Base-by-base conservation (phyloP, 2,329 filamentous ascomycete genomes). In the Aureobasidium sp. region DNA sequence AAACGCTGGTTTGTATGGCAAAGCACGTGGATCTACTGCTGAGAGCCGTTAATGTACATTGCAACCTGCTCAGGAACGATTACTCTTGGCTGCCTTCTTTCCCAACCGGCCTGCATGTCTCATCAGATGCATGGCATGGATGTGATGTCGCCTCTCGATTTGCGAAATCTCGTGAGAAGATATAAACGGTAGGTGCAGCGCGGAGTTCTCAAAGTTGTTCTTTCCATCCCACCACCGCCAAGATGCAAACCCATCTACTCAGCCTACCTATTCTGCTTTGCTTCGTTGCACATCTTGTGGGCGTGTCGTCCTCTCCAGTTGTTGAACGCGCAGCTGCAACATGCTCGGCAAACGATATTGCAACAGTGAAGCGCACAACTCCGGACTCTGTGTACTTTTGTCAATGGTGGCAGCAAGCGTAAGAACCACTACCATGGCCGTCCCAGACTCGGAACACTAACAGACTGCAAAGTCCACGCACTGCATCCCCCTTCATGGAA, bases 321-420 rank as follows among this genome's bases (percentile, higher is more conserved):
- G 37, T 56, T 12, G 52, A 56, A 17, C 52, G 52, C 2, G 52
- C 52, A 34, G 52, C 52, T 44, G 17, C 52, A 25, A 56, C 52
- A 56, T 56, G 52, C 44, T 37, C 52, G 34, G 27, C 52, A n/a
- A 56, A 56, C 14, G 52, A 56, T 12, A 56, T 56, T 6, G 52
- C 52, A 17, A 56, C 27, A n/a, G 52, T 56, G 15, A 56, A 56
- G 12, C 52, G 52, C n/a, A 56, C 52, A 34, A 27, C 39, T 12
- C 22, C 52, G n/a, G 52, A 56, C n/a, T 25, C 52, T 2, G 52
- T 56, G 2, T 56, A 44, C n/a, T 56, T 56, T 15, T 56, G 52
- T 27, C 52, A 56, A 22, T 56, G 52, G 52, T 56, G 52, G 52
- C 52, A 56, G 27, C 52, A 56, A 36, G 52, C 44, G 52, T 56